phyloP scores from a whole-genome alignment of 345 rosid genomes.

The Geranium brycei region DNA sequence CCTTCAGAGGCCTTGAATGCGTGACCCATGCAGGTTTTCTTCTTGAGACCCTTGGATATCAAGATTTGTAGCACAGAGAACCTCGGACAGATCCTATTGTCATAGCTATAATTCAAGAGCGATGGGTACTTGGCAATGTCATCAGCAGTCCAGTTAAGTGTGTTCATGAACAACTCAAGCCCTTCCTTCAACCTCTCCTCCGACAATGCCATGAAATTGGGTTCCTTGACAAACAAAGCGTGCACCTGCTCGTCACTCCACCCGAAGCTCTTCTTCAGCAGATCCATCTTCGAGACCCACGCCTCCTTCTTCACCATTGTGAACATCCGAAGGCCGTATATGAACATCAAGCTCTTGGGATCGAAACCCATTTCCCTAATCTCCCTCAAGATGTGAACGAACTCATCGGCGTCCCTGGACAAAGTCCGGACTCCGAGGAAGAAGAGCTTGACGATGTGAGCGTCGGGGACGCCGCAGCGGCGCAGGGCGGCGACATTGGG shows the following conservation, averaged over 20 bases:
- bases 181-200: slow-evolving; percentile 9
- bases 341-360: not conserved
- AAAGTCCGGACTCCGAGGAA: slow-evolving; percentile 5
- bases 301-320: slow-evolving; percentile 5
- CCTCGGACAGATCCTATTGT: slow-evolving; percentile 10
- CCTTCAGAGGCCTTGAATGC: slow-evolving; percentile 4
- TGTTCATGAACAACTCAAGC: slow-evolving; percentile 6
- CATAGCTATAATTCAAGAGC: slow-evolving; percentile 8
- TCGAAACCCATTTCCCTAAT: slow-evolving; percentile 4
- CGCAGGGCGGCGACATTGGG: slow-evolving; percentile 4
- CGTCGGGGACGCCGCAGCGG: slow-evolving; percentile 4
- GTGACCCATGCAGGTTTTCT: not conserved
- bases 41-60: not conserved
- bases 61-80: slow-evolving; percentile 4
- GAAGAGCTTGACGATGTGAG: slow-evolving; percentile 6
- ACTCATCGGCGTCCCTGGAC: slow-evolving; percentile 1
- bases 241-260: slow-evolving; percentile 4
- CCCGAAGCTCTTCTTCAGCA: slow-evolving; percentile 9
- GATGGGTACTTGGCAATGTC: slow-evolving; percentile 3
- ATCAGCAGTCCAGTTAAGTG: slow-evolving; percentile 3
- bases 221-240: slow-evolving; percentile 8
- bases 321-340: slow-evolving; percentile 1
- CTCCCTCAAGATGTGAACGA: slow-evolving; percentile 6
- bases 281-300: slow-evolving; percentile 7
- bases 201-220: slow-evolving; percentile 6